A percentile compares a stretch with the other conserved stretches of the same genome.
Evolutionary conservation across 2,329 filamentous ascomycete species (phyloP).

Genomic region (Arthrobotrys sphaeroides): DNA sequence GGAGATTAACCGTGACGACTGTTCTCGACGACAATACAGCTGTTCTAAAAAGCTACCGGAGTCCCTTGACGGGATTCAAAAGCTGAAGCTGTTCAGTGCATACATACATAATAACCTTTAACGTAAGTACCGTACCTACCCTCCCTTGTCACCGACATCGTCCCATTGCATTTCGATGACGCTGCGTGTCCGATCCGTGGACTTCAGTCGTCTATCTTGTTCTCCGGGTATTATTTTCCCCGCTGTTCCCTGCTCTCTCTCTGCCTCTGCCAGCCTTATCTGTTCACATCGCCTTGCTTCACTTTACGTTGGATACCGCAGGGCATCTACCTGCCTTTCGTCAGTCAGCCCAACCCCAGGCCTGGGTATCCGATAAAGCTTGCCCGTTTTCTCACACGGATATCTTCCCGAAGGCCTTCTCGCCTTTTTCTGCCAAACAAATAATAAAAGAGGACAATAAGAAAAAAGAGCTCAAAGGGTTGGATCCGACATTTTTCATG

Average conservation of each 20-base stretch:
- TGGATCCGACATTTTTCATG: constrained; percentile 9
- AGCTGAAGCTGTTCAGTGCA: no score
- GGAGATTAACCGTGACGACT: background rate
- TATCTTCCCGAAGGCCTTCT: constrained; percentile 9
- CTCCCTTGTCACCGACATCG: no score
- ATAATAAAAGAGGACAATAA: background rate
- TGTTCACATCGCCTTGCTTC: constrained; percentile 29
- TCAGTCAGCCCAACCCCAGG: constrained; percentile 1
- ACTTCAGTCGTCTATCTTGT: constrained; percentile 1
- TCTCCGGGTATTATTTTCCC: background rate
- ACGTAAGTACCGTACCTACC: no score
- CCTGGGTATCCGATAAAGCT: constrained; percentile 17
- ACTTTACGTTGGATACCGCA: constrained; percentile 2
- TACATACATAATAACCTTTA: no score
- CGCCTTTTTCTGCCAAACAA: background rate
- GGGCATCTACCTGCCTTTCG: constrained; percentile 14
- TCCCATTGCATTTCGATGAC: no score
- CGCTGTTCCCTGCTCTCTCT: background rate
- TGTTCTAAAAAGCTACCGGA: background rate
- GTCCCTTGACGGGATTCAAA: background rate
- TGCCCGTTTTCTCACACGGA: constrained; percentile 7
- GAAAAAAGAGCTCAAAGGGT: background rate
- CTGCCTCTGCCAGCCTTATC: constrained; percentile 14
- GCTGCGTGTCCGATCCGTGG: no score
- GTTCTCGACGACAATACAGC: background rate